These are phyloP conservation scores for Fusarium sp. DNA, from an alignment of 2,329 filamentous ascomycete genomes.

Conservation along the genomic window DNA sequence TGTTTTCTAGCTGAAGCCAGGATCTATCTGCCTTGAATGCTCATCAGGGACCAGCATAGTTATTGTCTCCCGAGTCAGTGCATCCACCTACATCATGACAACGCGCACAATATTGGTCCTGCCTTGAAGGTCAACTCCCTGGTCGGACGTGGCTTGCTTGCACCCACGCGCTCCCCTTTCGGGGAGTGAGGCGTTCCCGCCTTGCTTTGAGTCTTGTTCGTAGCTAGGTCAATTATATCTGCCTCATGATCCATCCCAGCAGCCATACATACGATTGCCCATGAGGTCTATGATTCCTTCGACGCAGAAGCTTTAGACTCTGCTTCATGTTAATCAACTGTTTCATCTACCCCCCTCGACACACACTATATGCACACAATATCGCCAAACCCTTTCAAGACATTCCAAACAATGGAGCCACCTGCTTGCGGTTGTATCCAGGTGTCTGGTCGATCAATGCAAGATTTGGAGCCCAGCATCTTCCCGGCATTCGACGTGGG, in stretches of 20 bases:
- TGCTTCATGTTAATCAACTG: background rate
- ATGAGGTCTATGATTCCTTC: background rate
- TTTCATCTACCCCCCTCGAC: background rate
- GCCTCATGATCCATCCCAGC: constrained; percentile 3
- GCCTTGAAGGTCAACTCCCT: background rate
- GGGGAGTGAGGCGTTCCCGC: constrained; percentile 1
- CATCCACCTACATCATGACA: constrained; percentile 5
- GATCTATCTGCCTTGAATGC: background rate
- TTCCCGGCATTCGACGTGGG: constrained; percentile 35
- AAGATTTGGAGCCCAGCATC: constrained; percentile 31
- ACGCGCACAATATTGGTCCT: background rate
- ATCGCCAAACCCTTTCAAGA: background rate
- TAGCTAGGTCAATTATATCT: constrained; percentile 29
- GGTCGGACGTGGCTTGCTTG: background rate
- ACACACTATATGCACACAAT: constrained; percentile 4
- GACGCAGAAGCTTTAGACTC: background rate
- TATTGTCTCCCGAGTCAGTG: background rate
- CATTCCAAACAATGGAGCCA: constrained; percentile 13
- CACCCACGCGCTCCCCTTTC: background rate
- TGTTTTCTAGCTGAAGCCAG: background rate
- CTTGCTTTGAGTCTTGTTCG: background rate
- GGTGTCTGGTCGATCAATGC: background rate
- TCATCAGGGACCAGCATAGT: background rate
- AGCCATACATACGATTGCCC: background rate
- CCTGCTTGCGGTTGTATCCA: constrained; percentile 16